Percentiles rank a stretch among this genome's conserved stretches.
phyloP scores from a whole-genome alignment of 805 yeast species.

The Starmerella ratchasimensis region DNA sequence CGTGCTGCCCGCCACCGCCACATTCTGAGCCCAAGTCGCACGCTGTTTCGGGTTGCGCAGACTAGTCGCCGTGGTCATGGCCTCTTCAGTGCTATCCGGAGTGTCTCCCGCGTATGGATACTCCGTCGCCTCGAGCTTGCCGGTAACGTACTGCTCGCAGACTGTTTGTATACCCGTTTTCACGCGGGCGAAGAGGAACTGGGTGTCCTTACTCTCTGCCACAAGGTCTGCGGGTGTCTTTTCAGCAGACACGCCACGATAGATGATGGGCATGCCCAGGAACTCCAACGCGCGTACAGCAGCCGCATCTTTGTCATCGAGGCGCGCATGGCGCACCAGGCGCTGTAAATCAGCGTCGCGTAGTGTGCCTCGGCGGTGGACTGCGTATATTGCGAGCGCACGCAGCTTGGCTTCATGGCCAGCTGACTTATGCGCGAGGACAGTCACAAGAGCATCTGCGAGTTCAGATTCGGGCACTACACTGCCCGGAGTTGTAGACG shows the following conservation, averaged over 20 bases:
- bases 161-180: slow-evolving; percentile 55
- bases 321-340: slow-evolving; percentile 41
- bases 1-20: neutral
- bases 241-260: slow-evolving; percentile 4
- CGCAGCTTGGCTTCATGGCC: slow-evolving; percentile 48
- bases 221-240: slow-evolving; percentile 10
- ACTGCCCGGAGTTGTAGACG: neutral
- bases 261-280: slow-evolving; percentile 34
- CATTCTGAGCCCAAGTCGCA: slow-evolving; percentile 59
- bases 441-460: slow-evolving; percentile 40
- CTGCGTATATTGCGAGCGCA: slow-evolving; percentile 55
- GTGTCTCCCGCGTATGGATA: slow-evolving; percentile 58
- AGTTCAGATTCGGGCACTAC: slow-evolving; percentile 3
- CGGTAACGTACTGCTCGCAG: slow-evolving; percentile 36
- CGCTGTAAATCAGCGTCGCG: slow-evolving; percentile 60
- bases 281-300: slow-evolving; percentile 44
- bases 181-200: slow-evolving; percentile 44
- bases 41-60: slow-evolving; percentile 57
- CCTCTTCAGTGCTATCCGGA: slow-evolving; percentile 28
- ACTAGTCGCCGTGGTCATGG: slow-evolving; percentile 34
- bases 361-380: slow-evolving; percentile 60
- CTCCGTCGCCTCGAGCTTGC: slow-evolving; percentile 38
- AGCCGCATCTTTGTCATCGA: slow-evolving; percentile 33
- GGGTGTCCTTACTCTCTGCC: slow-evolving; percentile 25
- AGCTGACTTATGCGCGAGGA: slow-evolving; percentile 35